phyloP scores from a whole-genome alignment of 2,329 filamentous ascomycete species.

The Thermothelomyces thermophilus region DNA sequence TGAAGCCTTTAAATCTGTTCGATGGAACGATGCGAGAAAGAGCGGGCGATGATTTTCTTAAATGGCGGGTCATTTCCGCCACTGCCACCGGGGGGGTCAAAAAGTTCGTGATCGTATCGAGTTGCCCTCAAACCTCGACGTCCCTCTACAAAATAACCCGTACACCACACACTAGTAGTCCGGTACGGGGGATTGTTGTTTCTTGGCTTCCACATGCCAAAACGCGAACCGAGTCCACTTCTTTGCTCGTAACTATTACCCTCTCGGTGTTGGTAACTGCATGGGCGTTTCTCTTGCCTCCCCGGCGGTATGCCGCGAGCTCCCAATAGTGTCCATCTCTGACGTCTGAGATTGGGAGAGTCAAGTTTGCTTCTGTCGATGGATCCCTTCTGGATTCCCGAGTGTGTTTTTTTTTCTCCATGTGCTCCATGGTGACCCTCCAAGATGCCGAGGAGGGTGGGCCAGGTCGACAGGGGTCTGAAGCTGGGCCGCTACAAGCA shows the following conservation, averaged over 20 bases:
- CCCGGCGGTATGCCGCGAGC: neutral
- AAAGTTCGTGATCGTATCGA: too few species aligned
- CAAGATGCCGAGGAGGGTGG: slow-evolving; percentile 21
- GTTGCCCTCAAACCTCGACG: too few species aligned
- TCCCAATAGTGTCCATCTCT: slow-evolving; percentile 9
- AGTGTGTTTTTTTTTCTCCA: slow-evolving; percentile 16
- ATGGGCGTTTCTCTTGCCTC: slow-evolving; percentile 1
- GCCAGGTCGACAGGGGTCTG: slow-evolving; percentile 8
- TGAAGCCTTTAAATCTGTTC: neutral
- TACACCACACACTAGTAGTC: too few species aligned
- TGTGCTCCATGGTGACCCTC: slow-evolving; percentile 18
- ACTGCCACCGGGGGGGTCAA: neutral
- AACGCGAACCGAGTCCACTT: neutral
- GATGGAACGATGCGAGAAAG: neutral
- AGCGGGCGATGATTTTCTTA: neutral
- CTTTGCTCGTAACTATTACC: neutral
- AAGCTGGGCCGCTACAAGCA: slow-evolving; percentile 7
- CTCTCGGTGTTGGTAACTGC: neutral
- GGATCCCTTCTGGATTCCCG: too few species aligned
- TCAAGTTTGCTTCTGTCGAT: too few species aligned
- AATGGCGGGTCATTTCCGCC: slow-evolving; percentile 4
- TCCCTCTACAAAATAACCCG: too few species aligned
- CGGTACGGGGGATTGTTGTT: too few species aligned
- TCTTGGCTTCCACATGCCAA: slow-evolving; percentile 4
- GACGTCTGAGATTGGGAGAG: neutral